Evolutionary conservation across 495 filamentous ascomycete genomes (phyloP), one percentile per base, ranked within the genome.

Genomic region (Xylaria telfairii): DNA sequence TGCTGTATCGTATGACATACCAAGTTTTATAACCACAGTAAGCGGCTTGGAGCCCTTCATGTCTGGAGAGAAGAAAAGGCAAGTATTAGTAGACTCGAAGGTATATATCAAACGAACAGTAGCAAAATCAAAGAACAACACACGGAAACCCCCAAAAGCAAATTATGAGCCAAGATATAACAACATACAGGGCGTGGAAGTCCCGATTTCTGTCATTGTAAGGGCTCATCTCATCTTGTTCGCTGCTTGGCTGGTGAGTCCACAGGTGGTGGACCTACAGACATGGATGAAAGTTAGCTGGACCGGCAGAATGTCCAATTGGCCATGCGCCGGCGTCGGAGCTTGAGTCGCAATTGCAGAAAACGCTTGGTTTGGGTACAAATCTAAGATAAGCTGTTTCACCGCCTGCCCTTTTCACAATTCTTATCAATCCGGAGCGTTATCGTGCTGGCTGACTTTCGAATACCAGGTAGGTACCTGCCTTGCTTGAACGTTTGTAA

Each of bases 11-110:
- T 60, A 70, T 51, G 68, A 81, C 90, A 83, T 85, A 97, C 95
- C 95, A 72, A 98, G 85, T 83, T 98, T 98, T 72, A 98, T 97
- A 74, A 98, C 95, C 69, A 98, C 90, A 49, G 92, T 94, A 72
- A 90, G 83, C 44, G 86, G 83, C 72, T 83, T 87, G 63, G 77
- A 72, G n/a, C 76, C 76, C 79, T 85, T 89, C 85, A 86, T 86
- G 70, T 77, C 86, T 81, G 74, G 30, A 46, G 64, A 28, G 21
- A 24, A 41, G 44, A 1, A 64, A 46, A 64, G 49, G 26, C 44
- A 24, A 65, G 63, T 47, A 71, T 76, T 64, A 78, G 71, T 46
- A 42, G 42, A 47, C 9, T 30, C 28, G 30, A 17, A 19, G 6
- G 41, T 46, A 60, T 67, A 30, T 41, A 68, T 19, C 15, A 39